Base-by-base conservation (phyloP, 192 early-diverging fungal species). In the Pilobolus umbonatus region DNA sequence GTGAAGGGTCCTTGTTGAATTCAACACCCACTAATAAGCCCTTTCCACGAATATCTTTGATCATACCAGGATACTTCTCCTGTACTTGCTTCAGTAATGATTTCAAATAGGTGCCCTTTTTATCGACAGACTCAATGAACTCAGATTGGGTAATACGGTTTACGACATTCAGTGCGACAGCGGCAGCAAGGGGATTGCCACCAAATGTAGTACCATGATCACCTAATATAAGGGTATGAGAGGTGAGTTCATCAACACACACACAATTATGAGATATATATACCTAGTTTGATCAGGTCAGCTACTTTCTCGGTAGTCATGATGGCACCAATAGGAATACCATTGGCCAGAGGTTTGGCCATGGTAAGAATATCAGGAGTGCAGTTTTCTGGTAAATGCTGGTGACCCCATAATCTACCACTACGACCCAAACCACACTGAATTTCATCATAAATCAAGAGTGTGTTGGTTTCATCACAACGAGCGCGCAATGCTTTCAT, bases 201-300 rank as follows among this genome's bases (percentile, higher is more conserved):
- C 96, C 96, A 81, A 96, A 99, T 6, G 95, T 97, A 11, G 96
- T 97, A 49, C 96, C 96, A 63, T 98, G 96, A 73, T 98, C 95
- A 51, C 96, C 90, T 79, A 47, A 9, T 43, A 11, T 43, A 32
- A 42, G 11, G 31, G 21, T 38, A 55, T 9, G 19, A 47, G 44
- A 45, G 7, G n/a, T n/a, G n/a, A 10, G 4, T 38, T 1, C 39
- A 7, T 12, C 11, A 42, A 42, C 0, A 15, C 2, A 40, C 11
- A 7, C 11, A 3, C 21, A 39, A 17, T 36, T 55, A 32, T n/a
- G 0, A 12, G 31, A 47, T 26, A 5, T 29, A 45, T 31, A 34
- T 73, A 77, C 80, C 89, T 15, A 88, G 78, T 24, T 82, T 83
- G 73, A 98, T 88, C 40, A 84, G 61, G n/a, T 80, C 78, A 5